A percentile compares a stretch with the other conserved stretches of the same genome.
phyloP scores from a whole-genome alignment of 352 stramenopile species.

The Globisporangium nodosum region DNA sequence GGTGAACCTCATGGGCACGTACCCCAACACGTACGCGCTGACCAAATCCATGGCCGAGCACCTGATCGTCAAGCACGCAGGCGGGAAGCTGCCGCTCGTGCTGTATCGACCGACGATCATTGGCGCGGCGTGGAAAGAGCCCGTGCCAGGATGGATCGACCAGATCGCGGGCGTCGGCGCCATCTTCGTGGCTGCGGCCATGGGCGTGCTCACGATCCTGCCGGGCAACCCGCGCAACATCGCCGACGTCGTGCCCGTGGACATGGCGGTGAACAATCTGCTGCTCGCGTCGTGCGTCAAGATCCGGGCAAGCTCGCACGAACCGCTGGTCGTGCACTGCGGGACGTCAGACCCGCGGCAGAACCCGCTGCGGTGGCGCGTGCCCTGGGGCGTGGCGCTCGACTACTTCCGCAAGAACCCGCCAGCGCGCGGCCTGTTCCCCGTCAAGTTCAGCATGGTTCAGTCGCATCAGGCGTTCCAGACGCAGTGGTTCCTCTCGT shows the following conservation, averaged over 20 bases:
- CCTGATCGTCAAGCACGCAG: slow-evolving; percentile 45
- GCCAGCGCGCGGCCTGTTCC: slow-evolving; percentile 40
- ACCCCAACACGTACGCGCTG: slow-evolving; percentile 87
- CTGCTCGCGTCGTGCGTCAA: slow-evolving; percentile 47
- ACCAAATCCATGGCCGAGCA: slow-evolving; percentile 89
- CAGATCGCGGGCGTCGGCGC: slow-evolving; percentile 72
- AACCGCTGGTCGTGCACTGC: slow-evolving; percentile 64
- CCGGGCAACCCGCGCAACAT: slow-evolving; percentile 75
- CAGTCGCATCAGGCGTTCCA: slow-evolving; percentile 76
- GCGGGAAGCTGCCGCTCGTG: slow-evolving; percentile 44
- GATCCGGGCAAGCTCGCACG: slow-evolving; percentile 8
- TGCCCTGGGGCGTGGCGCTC: slow-evolving; percentile 50
- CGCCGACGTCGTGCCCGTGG: slow-evolving; percentile 78
- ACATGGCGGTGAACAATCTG: slow-evolving; percentile 76
- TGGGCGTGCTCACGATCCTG: slow-evolving; percentile 80
- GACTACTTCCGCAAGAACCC: slow-evolving; percentile 76
- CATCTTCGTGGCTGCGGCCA: slow-evolving; percentile 70
- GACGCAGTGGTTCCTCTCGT: slow-evolving; percentile 77
- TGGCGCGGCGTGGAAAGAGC: slow-evolving; percentile 82
- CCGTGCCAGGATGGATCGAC: slow-evolving; percentile 77
- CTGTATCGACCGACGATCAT: slow-evolving; percentile 86
- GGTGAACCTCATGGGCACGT: slow-evolving; percentile 81
- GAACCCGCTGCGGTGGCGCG: slow-evolving; percentile 76
- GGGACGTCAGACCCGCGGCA: slow-evolving; percentile 71
- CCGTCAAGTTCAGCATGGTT: slow-evolving; percentile 73